phyloP scores from a whole-genome alignment of 495 filamentous ascomycete species.

The Penicillium tannophilum region DNA sequence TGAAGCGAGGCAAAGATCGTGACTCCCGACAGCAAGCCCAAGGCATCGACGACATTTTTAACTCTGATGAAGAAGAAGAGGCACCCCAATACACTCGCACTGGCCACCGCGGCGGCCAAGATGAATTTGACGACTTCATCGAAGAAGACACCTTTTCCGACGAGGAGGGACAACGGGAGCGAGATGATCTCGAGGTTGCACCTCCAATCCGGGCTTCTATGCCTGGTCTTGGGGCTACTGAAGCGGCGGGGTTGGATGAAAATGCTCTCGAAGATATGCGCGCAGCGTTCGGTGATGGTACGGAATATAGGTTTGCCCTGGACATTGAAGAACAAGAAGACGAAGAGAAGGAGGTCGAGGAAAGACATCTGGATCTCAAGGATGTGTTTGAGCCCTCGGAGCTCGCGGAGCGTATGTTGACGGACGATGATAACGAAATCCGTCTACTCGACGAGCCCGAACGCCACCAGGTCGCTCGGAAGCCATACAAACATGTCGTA shows the following conservation, averaged over 20 bases:
- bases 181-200: constrained; percentile 86
- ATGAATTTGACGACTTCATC: constrained; percentile 97
- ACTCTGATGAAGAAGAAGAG: constrained; percentile 88
- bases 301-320: constrained; percentile 92
- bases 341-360: constrained; percentile 68
- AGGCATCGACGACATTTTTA: constrained; percentile 85
- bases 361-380: constrained; percentile 84
- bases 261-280: constrained; percentile 93
- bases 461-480: constrained; percentile 87
- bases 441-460: constrained; percentile 86
- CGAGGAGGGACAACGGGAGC: constrained; percentile 72
- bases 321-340: constrained; percentile 72
- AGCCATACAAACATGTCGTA: constrained; percentile 77
- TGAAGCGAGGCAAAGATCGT: constrained; percentile 87
- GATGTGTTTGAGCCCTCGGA: constrained; percentile 98
- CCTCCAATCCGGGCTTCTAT: constrained; percentile 66
- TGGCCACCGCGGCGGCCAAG: constrained; percentile 54
- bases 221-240: constrained; percentile 57
- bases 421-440: constrained; percentile 91
- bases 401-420: constrained; percentile 88
- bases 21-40: constrained; percentile 59
- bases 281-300: constrained; percentile 89
- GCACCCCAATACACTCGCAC: constrained; percentile 59
- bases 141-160: constrained; percentile 93
- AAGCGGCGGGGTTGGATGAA: constrained; percentile 80